Base-by-base conservation (phyloP, 345 rosid genomes). In the Arabidopsis suecica region DNA sequence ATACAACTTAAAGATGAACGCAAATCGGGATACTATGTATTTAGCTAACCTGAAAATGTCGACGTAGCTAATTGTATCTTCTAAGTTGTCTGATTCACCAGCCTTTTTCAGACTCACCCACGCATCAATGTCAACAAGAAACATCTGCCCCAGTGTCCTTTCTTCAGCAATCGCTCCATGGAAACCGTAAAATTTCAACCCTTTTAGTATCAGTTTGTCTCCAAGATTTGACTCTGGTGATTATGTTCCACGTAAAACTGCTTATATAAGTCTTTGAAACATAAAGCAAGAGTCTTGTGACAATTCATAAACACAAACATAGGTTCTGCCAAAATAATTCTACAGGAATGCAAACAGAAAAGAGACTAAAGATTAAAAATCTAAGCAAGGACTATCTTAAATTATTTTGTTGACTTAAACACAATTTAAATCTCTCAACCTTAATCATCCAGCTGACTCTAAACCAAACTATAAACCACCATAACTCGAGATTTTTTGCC, bases 81-180 rank as follows among this genome's bases (percentile, higher is more conserved):
- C 77, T 48, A 95, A 66, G 65, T 5, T 13, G 40, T 90, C 99
- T 11, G 96, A 86, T 70, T 65, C 80, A 54, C 97, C 99, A 12
- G 99, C 96, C 18, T 51, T 25, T 44, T 70, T 80, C 37, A 90
- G 92, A 87, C 91, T 93, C 91, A 87, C 80, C 93, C 96, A 95
- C 25, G 99, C 97, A 79, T 95, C 99, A 7, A 90, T 83, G 76
- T 95, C 99, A 3, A 95, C 49, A 75, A 91, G 37, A 80, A 94
- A 94, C 87, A 88, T 88, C 85, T 88, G 99, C 5, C 97, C 98
- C 5, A 91, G 73, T 25, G 65, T 81, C 76, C 68, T 82, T 70
- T 92, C 97, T 82, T 90, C 97, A 6, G 82, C 30, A 74, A 90
- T 86, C 58, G 85, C 99, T 50, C 97, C 97, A 72, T 95, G 99